Evolutionary conservation across 1,139 yeast genomes (phyloP).

Genomic region (Pichia sp.): DNA sequence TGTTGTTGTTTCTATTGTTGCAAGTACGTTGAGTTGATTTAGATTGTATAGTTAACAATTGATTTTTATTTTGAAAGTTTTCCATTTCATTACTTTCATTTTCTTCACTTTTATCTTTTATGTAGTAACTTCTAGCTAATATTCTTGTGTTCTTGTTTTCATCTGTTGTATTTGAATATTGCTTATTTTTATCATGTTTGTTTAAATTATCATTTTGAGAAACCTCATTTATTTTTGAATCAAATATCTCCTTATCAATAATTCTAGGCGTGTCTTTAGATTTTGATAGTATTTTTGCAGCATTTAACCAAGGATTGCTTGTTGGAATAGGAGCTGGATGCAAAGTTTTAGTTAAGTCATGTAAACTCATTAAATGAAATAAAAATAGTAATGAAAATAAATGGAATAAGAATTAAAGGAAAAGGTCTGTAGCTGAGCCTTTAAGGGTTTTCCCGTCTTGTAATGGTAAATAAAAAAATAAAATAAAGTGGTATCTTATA

Average conservation of each 20-base stretch:
- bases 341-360: slow-evolving; percentile 5
- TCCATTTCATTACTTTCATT: not conserved
- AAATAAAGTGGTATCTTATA: no score
- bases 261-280: not conserved
- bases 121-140: not conserved
- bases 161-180: not conserved
- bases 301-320: slow-evolving; percentile 13
- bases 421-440: not conserved
- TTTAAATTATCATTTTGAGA: not conserved
- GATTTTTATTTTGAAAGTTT: not conserved
- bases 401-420: not conserved
- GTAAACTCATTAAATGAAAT: slow-evolving; percentile 2
- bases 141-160: not conserved
- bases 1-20: not conserved
- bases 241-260: not conserved
- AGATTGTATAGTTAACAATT: not conserved
- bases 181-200: not conserved
- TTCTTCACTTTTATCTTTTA: not conserved
- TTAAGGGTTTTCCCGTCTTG: not conserved
- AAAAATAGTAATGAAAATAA: not conserved
- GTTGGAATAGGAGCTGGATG: slow-evolving; percentile 17
- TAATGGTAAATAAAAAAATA: no score
- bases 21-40: not conserved
- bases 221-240: not conserved
- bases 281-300: not conserved